phyloP scores from a whole-genome alignment of 106 monocot genomes.

The Hemerocallis citrina region DNA sequence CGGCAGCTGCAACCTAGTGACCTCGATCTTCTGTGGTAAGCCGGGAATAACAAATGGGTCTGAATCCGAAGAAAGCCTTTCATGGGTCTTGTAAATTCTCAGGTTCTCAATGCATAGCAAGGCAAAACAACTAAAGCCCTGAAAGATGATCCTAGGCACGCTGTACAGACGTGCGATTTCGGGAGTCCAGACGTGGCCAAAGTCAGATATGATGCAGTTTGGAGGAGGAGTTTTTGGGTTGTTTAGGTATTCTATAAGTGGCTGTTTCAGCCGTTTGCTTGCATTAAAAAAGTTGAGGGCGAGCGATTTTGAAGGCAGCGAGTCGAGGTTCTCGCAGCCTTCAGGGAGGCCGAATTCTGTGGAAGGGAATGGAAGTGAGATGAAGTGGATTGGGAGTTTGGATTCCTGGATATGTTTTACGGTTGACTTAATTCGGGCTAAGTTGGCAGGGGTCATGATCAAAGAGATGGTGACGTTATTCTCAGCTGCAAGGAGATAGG shows the following conservation, averaged over 20 bases:
- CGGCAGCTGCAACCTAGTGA: constrained; percentile 26
- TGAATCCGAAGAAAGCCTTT: background rate
- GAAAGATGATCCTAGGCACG: constrained; percentile 6
- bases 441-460: constrained; percentile 14
- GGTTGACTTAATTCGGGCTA: constrained; percentile 2
- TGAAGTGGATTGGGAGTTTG: constrained; percentile 5
- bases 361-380: constrained; percentile 11
- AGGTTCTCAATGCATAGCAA: background rate
- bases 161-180: background rate
- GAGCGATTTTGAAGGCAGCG: constrained; percentile 1
- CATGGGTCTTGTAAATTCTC: background rate
- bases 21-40: constrained; percentile 24
- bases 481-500: constrained; percentile 9
- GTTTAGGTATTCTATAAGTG: background rate
- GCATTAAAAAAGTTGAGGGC: constrained; percentile 1
- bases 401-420: background rate
- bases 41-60: constrained; percentile 22
- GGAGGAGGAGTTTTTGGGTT: background rate
- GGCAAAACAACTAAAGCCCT: constrained; percentile 4
- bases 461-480: background rate
- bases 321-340: constrained; percentile 13
- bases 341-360: constrained; percentile 6
- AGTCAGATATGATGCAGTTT: constrained; percentile 7
- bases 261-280: background rate
- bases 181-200: constrained; percentile 1